Evolutionary conservation across 768 basidiomycete species (phyloP), one percentile per base, ranked within the genome.

Genomic region (Serendipita indica): DNA sequence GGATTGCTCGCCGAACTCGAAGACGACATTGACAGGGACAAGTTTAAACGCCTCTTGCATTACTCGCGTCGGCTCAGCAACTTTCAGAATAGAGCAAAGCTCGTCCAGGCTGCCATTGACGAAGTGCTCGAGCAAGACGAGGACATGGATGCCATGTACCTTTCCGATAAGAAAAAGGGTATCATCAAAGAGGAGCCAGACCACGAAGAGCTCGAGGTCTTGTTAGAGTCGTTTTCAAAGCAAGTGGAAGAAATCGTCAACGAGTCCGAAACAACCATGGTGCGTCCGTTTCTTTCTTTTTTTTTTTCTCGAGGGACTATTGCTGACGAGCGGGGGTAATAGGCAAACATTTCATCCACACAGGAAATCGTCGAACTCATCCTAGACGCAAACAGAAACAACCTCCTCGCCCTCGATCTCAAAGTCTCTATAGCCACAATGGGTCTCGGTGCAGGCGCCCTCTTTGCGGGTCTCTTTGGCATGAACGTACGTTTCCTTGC

Each of bases 331-430:
- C n/a, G n/a, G n/a, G n/a, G n/a, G n/a, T n/a, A n/a, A n/a, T 62
- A 90, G 90, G 80, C 77, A 58, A 97, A 98, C 67, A 89, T 98
- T 35, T 87, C 92, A 71, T 91, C 92, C 12, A 98, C 94, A 0
- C 94, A 97, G 73, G 94, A 98, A 71, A 97, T 98, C 57, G 89
- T 94, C 1, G 94, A 98, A 70, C 77, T 98, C 60, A 91, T 97
- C 66, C 76, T 98, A 37, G 94, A 98, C 69, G 87, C 92, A 49
- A 96, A 96, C 72, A 84, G 94, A 49, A 98, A 98, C 65, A 80
- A 86, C 3, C 75, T 98, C 14, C 76, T 98, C 20, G 89, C 89
- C 45, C 78, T 98, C 33, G 93, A 97, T 71, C 75, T 98, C 39
- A 85, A 92, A 75, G 82, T 96, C 12, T 93, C 91, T n/a, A 97